Evolutionary conservation across 768 basidiomycete species (phyloP), one percentile per base, ranked within the genome.

Genomic region (Daedaleopsis sinensis): DNA sequence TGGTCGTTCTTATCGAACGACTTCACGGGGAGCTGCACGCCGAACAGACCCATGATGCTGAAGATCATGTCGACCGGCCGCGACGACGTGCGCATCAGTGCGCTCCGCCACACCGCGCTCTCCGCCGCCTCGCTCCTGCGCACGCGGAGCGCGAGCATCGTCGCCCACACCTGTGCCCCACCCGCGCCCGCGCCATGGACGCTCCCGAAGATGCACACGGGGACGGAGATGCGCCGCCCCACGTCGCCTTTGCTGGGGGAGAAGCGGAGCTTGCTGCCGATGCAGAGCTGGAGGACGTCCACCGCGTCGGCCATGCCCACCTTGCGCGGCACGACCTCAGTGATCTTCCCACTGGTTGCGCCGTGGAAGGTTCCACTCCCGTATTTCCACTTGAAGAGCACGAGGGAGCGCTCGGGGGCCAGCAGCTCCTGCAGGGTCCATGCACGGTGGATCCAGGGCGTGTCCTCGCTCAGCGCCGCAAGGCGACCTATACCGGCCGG

Each of bases 371-470:
- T 42, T 7, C 56, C 59, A 2, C 47, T 10, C 5, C 60, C 60
- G 16, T 38, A 21, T 16, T 19, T 43, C 60, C 64, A 62, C 36
- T 15, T 52, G 61, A 58, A 62, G 39, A 65, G 52, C 36, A 62
- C 57, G 32, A 49, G 43, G 7, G 54, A 52, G 36, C 47, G 47
- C 24, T 53, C 47, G 15, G 64, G 64, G 32, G 65, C 65, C 19
- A 66, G 48, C 0, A 49, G 44, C 49, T 66, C 68, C 58, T 69
- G 68, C 23, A 63, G 57, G 23, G 68, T 69, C 68, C 68, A 69
- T 7, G 38, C 61, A 46, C 68, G 66, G 23, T 54, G 51, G 5
- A 60, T 62, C 68, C 68, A 69, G 8, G 55, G 24, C 15, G 66
- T 65, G 15, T 61, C 59, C 35, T 69, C 68, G 42, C 58, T 56